These are phyloP conservation scores for Apiospora hydei DNA, from an alignment of 2,329 filamentous ascomycete genomes.

Conservation along the genomic window DNA sequence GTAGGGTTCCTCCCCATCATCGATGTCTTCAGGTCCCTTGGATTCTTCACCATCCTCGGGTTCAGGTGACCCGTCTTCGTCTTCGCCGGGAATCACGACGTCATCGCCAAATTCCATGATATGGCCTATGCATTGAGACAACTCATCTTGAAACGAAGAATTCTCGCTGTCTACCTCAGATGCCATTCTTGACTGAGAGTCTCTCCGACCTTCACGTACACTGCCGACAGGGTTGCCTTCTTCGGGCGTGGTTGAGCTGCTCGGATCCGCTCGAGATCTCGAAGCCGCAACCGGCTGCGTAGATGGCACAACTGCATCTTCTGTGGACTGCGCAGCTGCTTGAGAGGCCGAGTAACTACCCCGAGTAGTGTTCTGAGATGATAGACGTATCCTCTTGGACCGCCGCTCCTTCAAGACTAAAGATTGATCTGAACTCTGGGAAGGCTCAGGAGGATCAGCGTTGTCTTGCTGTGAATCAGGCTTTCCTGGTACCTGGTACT, in stretches of 20 bases:
- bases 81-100: constrained; percentile 57
- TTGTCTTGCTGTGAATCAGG: neutral
- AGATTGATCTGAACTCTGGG: constrained; percentile 43
- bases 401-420: constrained; percentile 57
- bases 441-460: constrained; percentile 24
- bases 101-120: constrained; percentile 66
- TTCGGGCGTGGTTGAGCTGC: neutral
- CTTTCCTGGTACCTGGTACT: constrained; percentile 65
- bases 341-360: constrained; percentile 44
- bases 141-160: constrained; percentile 54
- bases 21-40: constrained; percentile 39
- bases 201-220: neutral
- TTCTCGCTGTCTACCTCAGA: neutral
- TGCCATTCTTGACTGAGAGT: neutral
- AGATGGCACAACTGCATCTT: neutral
- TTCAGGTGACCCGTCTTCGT: constrained; percentile 40
- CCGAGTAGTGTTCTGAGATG: constrained; percentile 47
- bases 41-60: constrained; percentile 33
- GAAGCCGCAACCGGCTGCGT: neutral
- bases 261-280: neutral
- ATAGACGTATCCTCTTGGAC: constrained; percentile 48
- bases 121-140: constrained; percentile 70
- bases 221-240: neutral
- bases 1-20: neutral
- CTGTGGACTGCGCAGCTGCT: constrained; percentile 26